phyloP scores from a whole-genome alignment of 306 rosid species.

The Lupinus albus region DNA sequence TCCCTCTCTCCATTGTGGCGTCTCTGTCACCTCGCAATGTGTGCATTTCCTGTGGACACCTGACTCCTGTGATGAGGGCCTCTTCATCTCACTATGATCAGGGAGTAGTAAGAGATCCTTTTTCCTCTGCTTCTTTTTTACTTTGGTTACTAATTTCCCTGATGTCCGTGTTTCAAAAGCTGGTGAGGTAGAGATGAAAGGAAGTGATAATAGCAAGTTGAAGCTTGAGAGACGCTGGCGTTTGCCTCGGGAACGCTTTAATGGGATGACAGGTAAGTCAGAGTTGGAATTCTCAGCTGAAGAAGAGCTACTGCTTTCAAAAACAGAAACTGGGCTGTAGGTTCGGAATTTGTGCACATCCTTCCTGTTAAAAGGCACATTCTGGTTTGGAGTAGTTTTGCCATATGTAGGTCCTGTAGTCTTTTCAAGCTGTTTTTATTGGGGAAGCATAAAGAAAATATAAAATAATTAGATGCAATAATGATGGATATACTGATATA shows the following conservation, averaged over 20 bases:
- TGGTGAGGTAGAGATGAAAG: slow-evolving; percentile 37
- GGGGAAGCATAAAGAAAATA: slow-evolving; percentile 15
- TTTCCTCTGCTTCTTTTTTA: slow-evolving; percentile 38
- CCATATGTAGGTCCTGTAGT: slow-evolving; percentile 8
- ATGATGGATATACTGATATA: not conserved
- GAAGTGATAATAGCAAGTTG: slow-evolving; percentile 32
- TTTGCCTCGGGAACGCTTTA: slow-evolving; percentile 58
- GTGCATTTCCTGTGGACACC: slow-evolving; percentile 31
- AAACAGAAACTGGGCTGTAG: slow-evolving; percentile 65
- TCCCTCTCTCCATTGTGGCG: slow-evolving; percentile 47
- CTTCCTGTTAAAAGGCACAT: slow-evolving; percentile 24
- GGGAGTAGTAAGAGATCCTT: slow-evolving; percentile 34
- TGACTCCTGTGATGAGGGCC: slow-evolving; percentile 15
- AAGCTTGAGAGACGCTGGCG: slow-evolving; percentile 49
- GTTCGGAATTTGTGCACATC: slow-evolving; percentile 42
- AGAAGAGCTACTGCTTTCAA: slow-evolving; percentile 58
- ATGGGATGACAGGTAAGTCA: slow-evolving; percentile 36
- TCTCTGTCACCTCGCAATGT: slow-evolving; percentile 40
- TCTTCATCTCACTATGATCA: slow-evolving; percentile 36
- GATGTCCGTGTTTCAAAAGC: slow-evolving; percentile 22
- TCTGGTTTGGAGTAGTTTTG: slow-evolving; percentile 30
- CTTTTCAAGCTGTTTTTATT: slow-evolving; percentile 7
- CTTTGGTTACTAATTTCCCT: slow-evolving; percentile 33
- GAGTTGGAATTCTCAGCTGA: slow-evolving; percentile 47
- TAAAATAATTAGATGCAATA: slow-evolving; percentile 33